Conservation (phyloP, 208 protist genomes). For the Naegleria fowleri region DNA sequence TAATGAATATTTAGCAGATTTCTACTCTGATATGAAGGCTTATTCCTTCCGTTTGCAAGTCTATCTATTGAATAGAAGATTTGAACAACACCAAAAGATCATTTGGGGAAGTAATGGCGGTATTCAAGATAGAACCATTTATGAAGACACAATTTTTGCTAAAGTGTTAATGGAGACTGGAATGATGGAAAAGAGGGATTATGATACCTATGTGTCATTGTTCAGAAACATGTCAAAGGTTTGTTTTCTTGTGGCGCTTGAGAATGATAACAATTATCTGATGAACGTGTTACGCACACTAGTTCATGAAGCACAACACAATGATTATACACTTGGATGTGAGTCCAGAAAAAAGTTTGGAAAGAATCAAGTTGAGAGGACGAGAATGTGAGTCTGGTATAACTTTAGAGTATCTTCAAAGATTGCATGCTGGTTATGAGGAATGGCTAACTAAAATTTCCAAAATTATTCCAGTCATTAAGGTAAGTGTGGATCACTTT, state of each 20-base stretch:
- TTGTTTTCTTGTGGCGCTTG: background rate
- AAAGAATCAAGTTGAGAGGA: slow-evolving; percentile 39
- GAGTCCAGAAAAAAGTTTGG: slow-evolving; percentile 44
- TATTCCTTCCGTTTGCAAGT: slow-evolving; percentile 50
- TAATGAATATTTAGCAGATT: slow-evolving; percentile 49
- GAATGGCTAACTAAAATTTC: slow-evolving; percentile 41
- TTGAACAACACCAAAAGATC: slow-evolving; percentile 51
- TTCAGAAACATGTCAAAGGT: slow-evolving; percentile 46
- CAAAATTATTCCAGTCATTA: slow-evolving; percentile 43
- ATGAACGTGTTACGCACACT: too few relatives aligned
- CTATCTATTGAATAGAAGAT: slow-evolving; percentile 50
- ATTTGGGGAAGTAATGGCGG: slow-evolving; percentile 43
- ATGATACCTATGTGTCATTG: slow-evolving; percentile 43
- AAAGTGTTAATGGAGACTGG: slow-evolving; percentile 36
- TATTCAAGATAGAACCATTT: slow-evolving; percentile 49
- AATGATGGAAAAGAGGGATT: slow-evolving; percentile 46
- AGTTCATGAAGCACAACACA: slow-evolving; percentile 48
- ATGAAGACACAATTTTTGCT: slow-evolving; percentile 50
- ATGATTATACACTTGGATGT: slow-evolving; percentile 53
- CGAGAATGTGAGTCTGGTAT: slow-evolving; percentile 40
- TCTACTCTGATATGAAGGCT: slow-evolving; percentile 45
- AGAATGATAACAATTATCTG: background rate
- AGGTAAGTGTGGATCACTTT: slow-evolving; percentile 28
- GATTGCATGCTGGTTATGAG: slow-evolving; percentile 42
- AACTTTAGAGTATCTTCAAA: slow-evolving; percentile 41